These are phyloP conservation scores for Penicillium decumbens DNA, from an alignment of 2,329 filamentous ascomycete species.

Conservation along the genomic window DNA sequence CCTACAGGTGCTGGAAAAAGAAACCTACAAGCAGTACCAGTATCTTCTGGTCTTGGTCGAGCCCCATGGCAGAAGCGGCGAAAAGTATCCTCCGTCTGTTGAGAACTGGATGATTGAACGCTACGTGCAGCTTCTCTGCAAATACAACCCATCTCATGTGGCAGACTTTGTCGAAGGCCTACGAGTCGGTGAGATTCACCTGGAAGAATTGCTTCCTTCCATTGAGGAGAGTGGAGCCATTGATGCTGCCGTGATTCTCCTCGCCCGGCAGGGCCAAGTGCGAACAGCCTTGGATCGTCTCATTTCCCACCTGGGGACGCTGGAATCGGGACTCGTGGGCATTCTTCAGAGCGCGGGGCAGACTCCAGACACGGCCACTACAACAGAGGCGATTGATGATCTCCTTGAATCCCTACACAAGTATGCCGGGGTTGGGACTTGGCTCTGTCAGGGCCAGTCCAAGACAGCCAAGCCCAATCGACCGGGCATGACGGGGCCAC, in stretches of 20 bases:
- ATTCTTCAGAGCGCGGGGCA: conserved; percentile 61
- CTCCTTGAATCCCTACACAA: conserved; percentile 76
- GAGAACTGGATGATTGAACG: conserved; percentile 67
- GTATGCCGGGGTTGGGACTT: conserved; percentile 87
- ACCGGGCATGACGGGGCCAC: conserved; percentile 32
- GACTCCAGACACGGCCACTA: conserved; percentile 53
- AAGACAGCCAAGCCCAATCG: conserved; percentile 50
- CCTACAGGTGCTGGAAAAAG: conserved; percentile 57
- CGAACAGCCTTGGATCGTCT: conserved; percentile 79
- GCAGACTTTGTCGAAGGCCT: conserved; percentile 75
- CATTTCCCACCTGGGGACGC: conserved; percentile 70
- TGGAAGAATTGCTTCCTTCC: conserved; percentile 75
- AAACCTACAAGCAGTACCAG: conserved; percentile 63
- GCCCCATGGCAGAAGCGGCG: conserved; percentile 43
- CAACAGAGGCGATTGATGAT: conserved; percentile 65
- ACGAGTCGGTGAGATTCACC: conserved; percentile 69
- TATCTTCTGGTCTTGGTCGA: conserved; percentile 76
- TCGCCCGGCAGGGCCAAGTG: conserved; percentile 82
- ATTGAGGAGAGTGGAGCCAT: conserved; percentile 88
- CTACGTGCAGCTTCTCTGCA: conserved; percentile 89
- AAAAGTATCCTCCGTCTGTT: conserved; percentile 29
- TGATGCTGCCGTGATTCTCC: conserved; percentile 85
- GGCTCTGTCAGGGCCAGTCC: conserved; percentile 85
- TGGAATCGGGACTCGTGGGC: conserved; percentile 73
- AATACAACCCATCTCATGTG: conserved; percentile 74